These are phyloP conservation scores for Leptodontidium sp. DNA, from an alignment of 2,329 filamentous ascomycete species.

Conservation along the genomic window DNA sequence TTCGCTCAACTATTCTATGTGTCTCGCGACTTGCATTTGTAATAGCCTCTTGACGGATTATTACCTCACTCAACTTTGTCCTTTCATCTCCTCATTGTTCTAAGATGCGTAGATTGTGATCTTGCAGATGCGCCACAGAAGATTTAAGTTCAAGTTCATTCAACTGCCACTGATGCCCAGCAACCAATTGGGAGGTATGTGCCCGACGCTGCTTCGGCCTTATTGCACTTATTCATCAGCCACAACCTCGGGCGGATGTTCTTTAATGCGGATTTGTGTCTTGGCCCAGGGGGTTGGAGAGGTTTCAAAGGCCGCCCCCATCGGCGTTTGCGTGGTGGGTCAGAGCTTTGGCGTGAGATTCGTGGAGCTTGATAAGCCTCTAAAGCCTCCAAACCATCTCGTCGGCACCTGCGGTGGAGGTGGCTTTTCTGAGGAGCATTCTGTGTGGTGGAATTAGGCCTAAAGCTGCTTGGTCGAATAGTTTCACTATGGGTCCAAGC, in stretches of 20 bases:
- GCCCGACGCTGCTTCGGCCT: not conserved
- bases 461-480: too few relatives aligned
- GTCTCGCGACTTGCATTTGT: not conserved
- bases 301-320: not conserved
- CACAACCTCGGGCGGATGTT: not conserved
- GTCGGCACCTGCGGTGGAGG: too few relatives aligned
- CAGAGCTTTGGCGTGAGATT: not conserved
- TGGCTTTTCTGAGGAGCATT: too few relatives aligned
- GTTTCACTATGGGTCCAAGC: too few relatives aligned
- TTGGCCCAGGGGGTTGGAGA: not conserved
- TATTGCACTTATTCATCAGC: not conserved
- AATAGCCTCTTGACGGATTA: not conserved
- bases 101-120: not conserved
- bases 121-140: not conserved
- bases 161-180: not conserved
- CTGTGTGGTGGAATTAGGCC: too few relatives aligned
- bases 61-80: not conserved
- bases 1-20: not conserved
- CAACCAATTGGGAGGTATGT: not conserved
- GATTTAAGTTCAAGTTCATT: not conserved
- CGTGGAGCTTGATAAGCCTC: not conserved
- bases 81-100: not conserved
- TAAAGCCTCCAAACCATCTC: too few relatives aligned
- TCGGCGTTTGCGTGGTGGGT: too few relatives aligned
- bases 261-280: too few relatives aligned